Evolutionary conservation across 1,284 basidiomycete genomes (phyloP).

Genomic region (Rhodotorula sp.): DNA sequence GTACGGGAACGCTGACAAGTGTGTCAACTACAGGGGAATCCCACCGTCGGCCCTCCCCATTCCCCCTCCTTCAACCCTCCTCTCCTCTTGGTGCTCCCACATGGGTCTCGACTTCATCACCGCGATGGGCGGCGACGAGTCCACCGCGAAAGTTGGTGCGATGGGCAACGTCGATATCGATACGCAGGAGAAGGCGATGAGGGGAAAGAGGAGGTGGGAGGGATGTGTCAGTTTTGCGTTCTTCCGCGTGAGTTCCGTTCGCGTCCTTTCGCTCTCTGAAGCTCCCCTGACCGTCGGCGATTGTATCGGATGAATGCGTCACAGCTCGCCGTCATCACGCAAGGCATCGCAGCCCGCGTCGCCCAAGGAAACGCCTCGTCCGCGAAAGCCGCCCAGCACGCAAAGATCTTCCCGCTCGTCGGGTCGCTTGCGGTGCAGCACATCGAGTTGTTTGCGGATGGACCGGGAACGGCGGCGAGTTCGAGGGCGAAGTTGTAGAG

Average conservation of each 20-base stretch:
- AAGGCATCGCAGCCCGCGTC: conserved; percentile 87
- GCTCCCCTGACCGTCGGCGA: neutral
- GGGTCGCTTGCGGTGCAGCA: conserved; percentile 62
- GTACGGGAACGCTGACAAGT: too few relatives aligned
- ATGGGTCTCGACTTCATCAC: conserved; percentile 57
- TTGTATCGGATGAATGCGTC: neutral
- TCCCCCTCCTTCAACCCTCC: conserved; percentile 64
- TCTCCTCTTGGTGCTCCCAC: conserved; percentile 68
- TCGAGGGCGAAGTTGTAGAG: conserved; percentile 46
- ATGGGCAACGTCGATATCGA: neutral
- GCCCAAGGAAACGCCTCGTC: conserved; percentile 83
- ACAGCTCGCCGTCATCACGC: conserved; percentile 78
- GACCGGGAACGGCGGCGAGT: neutral
- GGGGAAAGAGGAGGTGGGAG: conserved; percentile 9
- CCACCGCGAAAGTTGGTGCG: neutral
- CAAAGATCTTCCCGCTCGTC: conserved; percentile 61
- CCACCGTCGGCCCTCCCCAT: conserved; percentile 59
- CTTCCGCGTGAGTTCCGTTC: conserved; percentile 63
- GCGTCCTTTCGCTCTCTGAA: neutral
- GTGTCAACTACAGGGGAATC: conserved; percentile 56
- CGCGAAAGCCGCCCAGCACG: conserved; percentile 64
- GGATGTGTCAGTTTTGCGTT: conserved; percentile 77
- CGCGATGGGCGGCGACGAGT: conserved; percentile 63
- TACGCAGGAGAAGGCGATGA: neutral
- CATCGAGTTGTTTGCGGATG: conserved; percentile 54